Evolutionary conservation across 768 basidiomycete genomes (phyloP), one percentile per base, ranked within the genome.

Genomic region (Boletus pseudopeckii): DNA sequence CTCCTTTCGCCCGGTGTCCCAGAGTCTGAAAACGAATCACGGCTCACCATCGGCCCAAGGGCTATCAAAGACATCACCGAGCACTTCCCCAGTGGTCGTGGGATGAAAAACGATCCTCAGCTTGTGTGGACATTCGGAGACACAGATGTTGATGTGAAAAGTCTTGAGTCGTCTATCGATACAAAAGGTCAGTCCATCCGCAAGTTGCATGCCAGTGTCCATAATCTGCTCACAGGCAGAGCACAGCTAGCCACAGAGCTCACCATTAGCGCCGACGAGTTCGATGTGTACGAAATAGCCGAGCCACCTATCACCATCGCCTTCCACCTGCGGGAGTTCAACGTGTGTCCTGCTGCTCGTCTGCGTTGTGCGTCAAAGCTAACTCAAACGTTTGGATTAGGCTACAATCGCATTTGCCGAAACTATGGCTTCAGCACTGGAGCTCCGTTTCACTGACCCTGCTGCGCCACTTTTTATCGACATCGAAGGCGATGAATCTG

Each of bases 271-370:
- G 80, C 80, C 1, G 87, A 89, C 38, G 92, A 92, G 62, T 93
- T 93, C 57, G 90, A 92, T 48, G 71, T 77, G 7, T 93, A 92
- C 63, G 80, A 88, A 43, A 73, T 92, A 11, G 77, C 75, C 60
- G 71, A 77, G 10, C 71, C 80, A 17, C 87, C 91, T 1, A 80
- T 80, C 32, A 84, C 81, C 4, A 80, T 93, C 48, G 84, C 83
- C 1, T 91, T 92, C 60, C 90, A 92, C 70, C 71, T 93, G 28
- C 82, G 86, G 36, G 91, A 93, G 72, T 91, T 93, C 71, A 90
- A 84, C 54, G 91, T 90, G 77, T 41, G 55, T 56, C 40, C 33
- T 43, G 39, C 41, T 50, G 0, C 45, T 40, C 50, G 28, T 30
- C 34, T 22, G 11, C 30, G 6, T 44, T 5, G 11, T 41, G 28